phyloP scores from a whole-genome alignment of 2,329 filamentous ascomycete species.

The Delphinella strobiligena region DNA sequence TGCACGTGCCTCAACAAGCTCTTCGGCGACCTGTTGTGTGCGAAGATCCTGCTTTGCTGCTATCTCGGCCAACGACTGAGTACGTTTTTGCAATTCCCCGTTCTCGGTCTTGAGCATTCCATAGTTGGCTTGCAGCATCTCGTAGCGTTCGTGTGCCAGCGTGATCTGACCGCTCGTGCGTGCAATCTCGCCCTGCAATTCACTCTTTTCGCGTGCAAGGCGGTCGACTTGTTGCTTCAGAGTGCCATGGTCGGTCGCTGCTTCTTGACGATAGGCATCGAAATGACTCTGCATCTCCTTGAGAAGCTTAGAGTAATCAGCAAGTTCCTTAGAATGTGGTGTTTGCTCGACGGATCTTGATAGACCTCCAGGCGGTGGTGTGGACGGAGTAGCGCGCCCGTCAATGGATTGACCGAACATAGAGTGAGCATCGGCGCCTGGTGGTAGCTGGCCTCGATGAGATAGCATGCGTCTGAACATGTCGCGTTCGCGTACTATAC shows the following conservation, averaged over 20 bases:
- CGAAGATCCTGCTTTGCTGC: constrained; percentile 82
- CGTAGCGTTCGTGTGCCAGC: constrained; percentile 70
- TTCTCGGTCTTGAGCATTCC: constrained; percentile 76
- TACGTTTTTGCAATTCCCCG: constrained; percentile 71
- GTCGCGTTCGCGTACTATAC: constrained; percentile 88
- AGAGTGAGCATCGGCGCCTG: constrained; percentile 49
- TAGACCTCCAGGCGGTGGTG: constrained; percentile 28
- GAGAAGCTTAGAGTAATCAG: constrained; percentile 64
- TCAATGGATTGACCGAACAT: constrained; percentile 62
- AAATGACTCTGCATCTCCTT: constrained; percentile 84
- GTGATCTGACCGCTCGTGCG: constrained; percentile 69
- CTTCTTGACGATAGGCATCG: constrained; percentile 79
- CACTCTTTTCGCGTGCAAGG: constrained; percentile 68
- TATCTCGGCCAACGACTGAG: constrained; percentile 62
- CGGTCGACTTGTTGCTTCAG: constrained; percentile 76
- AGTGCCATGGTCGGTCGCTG: constrained; percentile 66
- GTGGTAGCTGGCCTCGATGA: constrained; percentile 52
- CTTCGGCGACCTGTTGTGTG: constrained; percentile 84
- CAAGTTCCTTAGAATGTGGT: constrained; percentile 45
- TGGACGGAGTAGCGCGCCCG: constrained; percentile 36
- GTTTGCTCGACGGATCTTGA: constrained; percentile 25
- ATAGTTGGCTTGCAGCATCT: constrained; percentile 84
- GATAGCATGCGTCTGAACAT: constrained; percentile 95
- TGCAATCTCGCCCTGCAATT: constrained; percentile 71
- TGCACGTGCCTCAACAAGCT: constrained; percentile 75